phyloP scores from a whole-genome alignment of 805 yeast genomes.

The Metschnikowia baotianmanensis region DNA sequence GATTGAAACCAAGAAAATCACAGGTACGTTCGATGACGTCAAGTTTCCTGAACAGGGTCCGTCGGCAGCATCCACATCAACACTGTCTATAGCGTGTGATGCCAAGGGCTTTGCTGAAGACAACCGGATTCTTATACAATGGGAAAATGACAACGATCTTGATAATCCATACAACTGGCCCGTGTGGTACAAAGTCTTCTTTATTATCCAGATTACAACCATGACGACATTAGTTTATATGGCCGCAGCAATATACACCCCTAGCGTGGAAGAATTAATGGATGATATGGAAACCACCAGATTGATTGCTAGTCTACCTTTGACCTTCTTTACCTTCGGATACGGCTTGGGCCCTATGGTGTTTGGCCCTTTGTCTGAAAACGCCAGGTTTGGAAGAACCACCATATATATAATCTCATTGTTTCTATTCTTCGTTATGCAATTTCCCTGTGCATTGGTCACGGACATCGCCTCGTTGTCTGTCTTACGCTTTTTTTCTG shows the following conservation, averaged over 20 bases:
- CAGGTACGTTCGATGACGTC: conserved; percentile 33
- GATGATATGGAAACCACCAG: conserved; percentile 43
- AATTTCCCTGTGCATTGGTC: conserved; percentile 54
- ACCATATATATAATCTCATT: conserved; percentile 47
- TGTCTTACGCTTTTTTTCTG: conserved; percentile 50
- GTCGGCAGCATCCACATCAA: not conserved
- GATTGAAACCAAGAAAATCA: conserved; percentile 7
- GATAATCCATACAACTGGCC: conserved; percentile 61
- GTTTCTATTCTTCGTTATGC: conserved; percentile 47
- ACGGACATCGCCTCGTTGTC: conserved; percentile 49
- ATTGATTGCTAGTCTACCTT: conserved; percentile 47
- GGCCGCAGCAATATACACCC: conserved; percentile 56
- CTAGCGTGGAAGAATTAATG: conserved; percentile 46
- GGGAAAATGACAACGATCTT: conserved; percentile 49
- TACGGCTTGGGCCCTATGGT: conserved; percentile 61
- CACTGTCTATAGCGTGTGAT: not conserved
- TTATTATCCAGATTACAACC: conserved; percentile 39
- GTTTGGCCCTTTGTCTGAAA: conserved; percentile 58
- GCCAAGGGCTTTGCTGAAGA: not conserved
- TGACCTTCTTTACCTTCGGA: conserved; percentile 56
- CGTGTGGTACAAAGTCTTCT: conserved; percentile 32
- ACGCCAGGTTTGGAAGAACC: conserved; percentile 52
- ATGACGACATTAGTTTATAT: conserved; percentile 51
- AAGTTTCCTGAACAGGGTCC: not conserved
- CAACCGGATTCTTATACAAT: conserved; percentile 19